Evolutionary conservation across 108 stramenopile genomes (phyloP).

Genomic region (Discostella pseudostelligera): DNA sequence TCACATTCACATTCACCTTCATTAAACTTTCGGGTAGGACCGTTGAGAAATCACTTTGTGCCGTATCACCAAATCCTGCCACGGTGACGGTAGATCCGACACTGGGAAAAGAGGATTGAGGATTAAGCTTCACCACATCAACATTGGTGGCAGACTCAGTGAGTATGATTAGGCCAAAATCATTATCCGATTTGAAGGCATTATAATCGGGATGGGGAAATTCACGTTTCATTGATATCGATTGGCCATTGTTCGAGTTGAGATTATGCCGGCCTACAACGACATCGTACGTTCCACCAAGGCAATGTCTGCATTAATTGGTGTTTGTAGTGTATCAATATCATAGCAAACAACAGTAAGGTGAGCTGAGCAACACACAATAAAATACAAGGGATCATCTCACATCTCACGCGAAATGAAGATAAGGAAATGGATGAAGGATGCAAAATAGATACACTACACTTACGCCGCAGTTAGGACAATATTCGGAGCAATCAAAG

Average conservation of each 20-base stretch:
- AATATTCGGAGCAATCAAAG: slow-evolving; percentile 23
- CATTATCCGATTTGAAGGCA: slow-evolving; percentile 15
- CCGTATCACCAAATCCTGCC: slow-evolving; percentile 45
- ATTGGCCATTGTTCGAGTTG: slow-evolving; percentile 8
- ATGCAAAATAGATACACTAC: too few species aligned
- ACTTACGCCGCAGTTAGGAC: slow-evolving; percentile 29
- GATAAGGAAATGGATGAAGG: background rate
- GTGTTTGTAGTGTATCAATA: background rate
- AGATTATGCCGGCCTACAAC: slow-evolving; percentile 27
- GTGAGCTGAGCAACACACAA: background rate
- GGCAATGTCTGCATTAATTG: slow-evolving; percentile 19
- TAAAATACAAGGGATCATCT: background rate
- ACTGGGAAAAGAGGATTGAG: slow-evolving; percentile 6
- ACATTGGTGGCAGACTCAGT: slow-evolving; percentile 6
- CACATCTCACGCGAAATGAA: too few species aligned
- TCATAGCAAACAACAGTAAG: background rate
- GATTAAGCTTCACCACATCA: slow-evolving; percentile 13
- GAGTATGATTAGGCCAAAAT: slow-evolving; percentile 23
- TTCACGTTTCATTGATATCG: slow-evolving; percentile 2
- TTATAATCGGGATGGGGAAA: slow-evolving; percentile 24
- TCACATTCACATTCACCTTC: slow-evolving; percentile 40
- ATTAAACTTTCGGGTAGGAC: slow-evolving; percentile 15
- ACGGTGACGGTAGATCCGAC: slow-evolving; percentile 15
- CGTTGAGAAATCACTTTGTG: slow-evolving; percentile 1
- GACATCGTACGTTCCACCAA: slow-evolving; percentile 9